Percentiles rank a stretch among this genome's conserved stretches.
Evolutionary conservation across 2,329 filamentous ascomycete species (phyloP).

Genomic region (Aspergillus tanneri): DNA sequence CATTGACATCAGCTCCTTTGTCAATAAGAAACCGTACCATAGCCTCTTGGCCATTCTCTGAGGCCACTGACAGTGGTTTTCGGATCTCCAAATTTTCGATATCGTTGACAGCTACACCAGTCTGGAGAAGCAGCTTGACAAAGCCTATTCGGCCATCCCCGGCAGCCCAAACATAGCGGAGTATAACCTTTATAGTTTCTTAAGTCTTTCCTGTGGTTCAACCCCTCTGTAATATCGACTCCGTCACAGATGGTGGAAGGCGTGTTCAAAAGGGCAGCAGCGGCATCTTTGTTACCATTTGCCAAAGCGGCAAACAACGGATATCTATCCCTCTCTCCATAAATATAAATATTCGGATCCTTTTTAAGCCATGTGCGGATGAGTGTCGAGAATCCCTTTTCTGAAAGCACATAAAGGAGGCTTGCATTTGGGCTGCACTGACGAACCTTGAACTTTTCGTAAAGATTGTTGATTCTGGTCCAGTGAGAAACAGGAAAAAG

Average conservation of each 20-base stretch:
- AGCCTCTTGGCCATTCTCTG: constrained; percentile 4
- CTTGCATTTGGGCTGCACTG: constrained; percentile 13
- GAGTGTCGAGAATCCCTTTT: constrained; percentile 14
- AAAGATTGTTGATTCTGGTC: constrained; percentile 34
- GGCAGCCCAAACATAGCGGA: constrained; percentile 17
- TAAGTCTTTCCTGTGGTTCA: constrained; percentile 10
- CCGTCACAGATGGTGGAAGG: constrained; percentile 7
- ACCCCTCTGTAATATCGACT: constrained; percentile 11
- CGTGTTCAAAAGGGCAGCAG: constrained; percentile 12
- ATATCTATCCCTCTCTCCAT: constrained; percentile 13
- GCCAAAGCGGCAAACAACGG: constrained; percentile 20
- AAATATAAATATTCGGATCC: constrained; percentile 4
- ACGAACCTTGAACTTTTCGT: constrained; percentile 34
- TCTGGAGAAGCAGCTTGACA: constrained; percentile 12
- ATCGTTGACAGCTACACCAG: neutral
- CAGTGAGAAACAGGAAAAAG: constrained; percentile 31
- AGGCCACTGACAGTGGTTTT: constrained; percentile 8
- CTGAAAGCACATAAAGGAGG: constrained; percentile 19
- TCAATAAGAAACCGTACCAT: constrained; percentile 11
- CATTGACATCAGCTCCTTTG: constrained; percentile 9
- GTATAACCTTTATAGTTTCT: constrained; percentile 7
- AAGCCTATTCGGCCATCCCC: constrained; percentile 1
- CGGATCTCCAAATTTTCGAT: neutral
- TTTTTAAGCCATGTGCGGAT: constrained; percentile 4
- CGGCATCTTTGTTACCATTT: constrained; percentile 7